Percentiles rank a stretch among this genome's conserved stretches.
Conservation (phyloP, 805 yeast species). For the Candida insectorum region DNA sequence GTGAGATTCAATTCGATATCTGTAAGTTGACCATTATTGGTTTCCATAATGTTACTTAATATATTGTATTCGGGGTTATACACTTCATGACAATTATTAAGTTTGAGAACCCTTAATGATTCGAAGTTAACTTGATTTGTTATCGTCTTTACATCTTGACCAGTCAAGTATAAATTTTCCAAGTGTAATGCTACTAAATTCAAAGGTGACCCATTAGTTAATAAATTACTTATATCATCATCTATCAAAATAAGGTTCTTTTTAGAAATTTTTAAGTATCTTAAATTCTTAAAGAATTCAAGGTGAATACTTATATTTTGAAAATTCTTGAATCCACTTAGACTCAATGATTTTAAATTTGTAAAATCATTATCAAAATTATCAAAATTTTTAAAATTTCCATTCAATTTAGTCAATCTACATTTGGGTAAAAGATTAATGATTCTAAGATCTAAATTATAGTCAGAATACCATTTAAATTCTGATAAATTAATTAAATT, state of each 20-base stretch:
- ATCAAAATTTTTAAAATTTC: slow-evolving; percentile 16
- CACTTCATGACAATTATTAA: slow-evolving; percentile 11
- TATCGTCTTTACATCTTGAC: slow-evolving; percentile 5
- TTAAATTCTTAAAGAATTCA: slow-evolving; percentile 10
- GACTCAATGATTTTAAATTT: slow-evolving; percentile 12
- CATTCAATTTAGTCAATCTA: slow-evolving; percentile 12
- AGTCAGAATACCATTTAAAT: slow-evolving; percentile 18
- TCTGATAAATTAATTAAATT: slow-evolving; percentile 12
- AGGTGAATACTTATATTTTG: slow-evolving; percentile 12
- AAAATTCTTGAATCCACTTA: slow-evolving; percentile 14
- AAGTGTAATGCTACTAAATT: slow-evolving; percentile 7
- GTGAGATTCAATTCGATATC: slow-evolving; percentile 8
- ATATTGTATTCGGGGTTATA: neutral
- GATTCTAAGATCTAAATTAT: slow-evolving; percentile 13
- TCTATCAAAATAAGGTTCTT: slow-evolving; percentile 11
- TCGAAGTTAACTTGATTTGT: slow-evolving; percentile 6
- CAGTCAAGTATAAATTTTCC: slow-evolving; percentile 11
- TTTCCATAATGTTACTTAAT: slow-evolving; percentile 1
- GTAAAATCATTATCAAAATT: slow-evolving; percentile 8
- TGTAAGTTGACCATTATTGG: neutral
- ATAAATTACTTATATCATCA: slow-evolving; percentile 9
- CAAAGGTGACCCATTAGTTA: slow-evolving; percentile 6
- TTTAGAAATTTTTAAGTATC: slow-evolving; percentile 14
- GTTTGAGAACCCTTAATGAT: slow-evolving; percentile 4
- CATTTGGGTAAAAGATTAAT: slow-evolving; percentile 13